Base-by-base conservation (phyloP, 768 basidiomycete genomes). In the Dentipellis fragilis region DNA sequence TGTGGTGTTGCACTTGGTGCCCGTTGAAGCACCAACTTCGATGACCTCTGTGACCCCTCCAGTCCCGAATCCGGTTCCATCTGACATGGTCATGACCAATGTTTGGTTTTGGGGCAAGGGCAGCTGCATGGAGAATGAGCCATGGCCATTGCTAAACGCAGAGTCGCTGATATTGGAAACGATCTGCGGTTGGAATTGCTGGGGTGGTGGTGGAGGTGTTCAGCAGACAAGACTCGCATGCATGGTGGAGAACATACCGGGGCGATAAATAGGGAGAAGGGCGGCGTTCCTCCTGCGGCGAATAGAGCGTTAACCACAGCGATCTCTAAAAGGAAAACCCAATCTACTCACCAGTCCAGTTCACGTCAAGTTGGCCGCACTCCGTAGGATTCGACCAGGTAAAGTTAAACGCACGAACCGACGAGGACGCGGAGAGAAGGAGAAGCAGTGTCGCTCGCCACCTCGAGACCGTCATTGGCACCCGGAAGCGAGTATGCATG, bases 81-180 rank as follows among this genome's bases (percentile, higher is more conserved):
- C 88, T 23, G 84, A 89, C 83, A 90, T 85, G 37, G 80, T 75
- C 17, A 84, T 56, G 11, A 87, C 51, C 49, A 87, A 71, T 53
- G 70, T 66, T 16, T 72, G 64, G 29, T 62, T 68, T 9, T 70
- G 62, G 11, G 65, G 34, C 48, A 83, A 68, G 2, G 74, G 72
- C 11, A 88, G 59, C 56, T 72, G 73, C 0, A 68, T 64, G 11
- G 74, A 68, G 64, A 73, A 87, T 0, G 76, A 75, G 51, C 84
- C 84, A 57, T 74, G 57, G 49, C 78, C 78, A 70, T 78, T 72
- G 64, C 52, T 74, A 64, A 78, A 82, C 4, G 81, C 75, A n/a
- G 74, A 65, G 4, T 70, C 58, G 17, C 85, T 83, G 54, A 89
- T 75, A 35, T 75, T 72, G 23, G 82, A 61, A 50, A 81, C 83